Evolutionary conservation across 2,329 filamentous ascomycete species (phyloP).

Genomic region (Trichoderma lentiforme): DNA sequence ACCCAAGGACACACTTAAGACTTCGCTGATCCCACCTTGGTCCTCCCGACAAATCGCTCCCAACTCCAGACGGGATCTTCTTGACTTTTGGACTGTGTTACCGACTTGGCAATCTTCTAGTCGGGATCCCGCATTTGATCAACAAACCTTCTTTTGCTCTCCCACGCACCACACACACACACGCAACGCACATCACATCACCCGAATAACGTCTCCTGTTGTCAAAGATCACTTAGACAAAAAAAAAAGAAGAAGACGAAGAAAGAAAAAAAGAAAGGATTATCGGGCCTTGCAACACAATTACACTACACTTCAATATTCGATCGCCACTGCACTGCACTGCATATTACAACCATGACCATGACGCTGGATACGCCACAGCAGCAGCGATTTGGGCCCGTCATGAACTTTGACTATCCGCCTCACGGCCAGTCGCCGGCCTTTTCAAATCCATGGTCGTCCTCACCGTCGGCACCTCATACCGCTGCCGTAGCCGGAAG

Average conservation of each 20-base stretch:
- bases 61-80: slow-evolving; percentile 36
- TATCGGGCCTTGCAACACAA: neutral
- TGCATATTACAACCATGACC: slow-evolving; percentile 61
- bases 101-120: slow-evolving; percentile 45
- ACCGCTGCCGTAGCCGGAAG: slow-evolving; percentile 51
- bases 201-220: neutral
- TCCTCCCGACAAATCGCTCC: slow-evolving; percentile 30
- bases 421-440: slow-evolving; percentile 56
- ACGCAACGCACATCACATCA: slow-evolving; percentile 19
- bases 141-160: slow-evolving; percentile 36
- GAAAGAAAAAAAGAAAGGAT: neutral
- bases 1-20: slow-evolving; percentile 50
- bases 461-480: slow-evolving; percentile 45
- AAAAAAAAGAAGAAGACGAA: neutral
- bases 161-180: slow-evolving; percentile 8
- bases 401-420: slow-evolving; percentile 75
- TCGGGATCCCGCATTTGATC: slow-evolving; percentile 53
- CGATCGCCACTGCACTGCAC: slow-evolving; percentile 31
- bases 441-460: slow-evolving; percentile 89
- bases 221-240: neutral
- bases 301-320: neutral
- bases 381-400: slow-evolving; percentile 71
- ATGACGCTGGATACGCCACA: slow-evolving; percentile 93
- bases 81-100: slow-evolving; percentile 40
- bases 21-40: slow-evolving; percentile 55